Evolutionary conservation across 2,329 filamentous ascomycete genomes (phyloP).

Genomic region (Chaetomium sp.): DNA sequence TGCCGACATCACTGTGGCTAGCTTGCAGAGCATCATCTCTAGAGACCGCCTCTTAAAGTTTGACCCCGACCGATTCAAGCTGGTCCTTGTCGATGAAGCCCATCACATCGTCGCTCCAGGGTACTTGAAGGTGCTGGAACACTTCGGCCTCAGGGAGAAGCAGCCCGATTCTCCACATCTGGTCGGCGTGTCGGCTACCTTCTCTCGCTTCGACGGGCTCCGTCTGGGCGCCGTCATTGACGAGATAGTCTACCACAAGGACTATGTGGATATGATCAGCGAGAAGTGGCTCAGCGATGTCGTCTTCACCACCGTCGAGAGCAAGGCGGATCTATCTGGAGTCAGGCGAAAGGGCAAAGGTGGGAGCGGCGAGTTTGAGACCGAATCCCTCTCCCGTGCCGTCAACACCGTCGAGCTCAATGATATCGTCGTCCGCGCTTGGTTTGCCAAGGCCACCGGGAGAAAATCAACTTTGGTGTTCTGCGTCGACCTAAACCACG

Average conservation of each 20-base stretch:
- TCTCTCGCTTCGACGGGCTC: conserved; percentile 79
- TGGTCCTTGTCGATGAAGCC: conserved; percentile 92
- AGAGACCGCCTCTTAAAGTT: conserved; percentile 79
- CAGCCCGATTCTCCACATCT: conserved; percentile 62
- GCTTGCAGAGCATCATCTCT: conserved; percentile 80
- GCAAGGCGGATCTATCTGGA: conserved; percentile 74
- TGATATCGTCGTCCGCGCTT: conserved; percentile 80
- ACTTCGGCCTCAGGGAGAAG: conserved; percentile 68
- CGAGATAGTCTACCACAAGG: conserved; percentile 92
- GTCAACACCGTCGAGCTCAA: conserved; percentile 85
- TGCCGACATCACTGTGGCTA: conserved; percentile 93
- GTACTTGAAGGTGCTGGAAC: conserved; percentile 73
- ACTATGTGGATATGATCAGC: conserved; percentile 68
- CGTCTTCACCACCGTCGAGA: conserved; percentile 90
- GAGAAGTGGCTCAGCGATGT: conserved; percentile 91
- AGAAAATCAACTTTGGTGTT: conserved; percentile 90
- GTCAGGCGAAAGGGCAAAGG: conserved; percentile 63
- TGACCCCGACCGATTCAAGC: conserved; percentile 77
- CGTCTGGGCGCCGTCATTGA: conserved; percentile 84
- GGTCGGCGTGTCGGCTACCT: conserved; percentile 81
- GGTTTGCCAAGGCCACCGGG: conserved; percentile 73
- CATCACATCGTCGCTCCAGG: conserved; percentile 90
- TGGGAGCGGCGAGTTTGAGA: conserved; percentile 75
- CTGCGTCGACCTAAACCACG: conserved; percentile 87
- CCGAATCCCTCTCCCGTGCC: conserved; percentile 72